A percentile compares a stretch with the other conserved stretches of the same genome.
Evolutionary conservation across 2,329 filamentous ascomycete species (phyloP).

Genomic region (Cladosporium sp.): DNA sequence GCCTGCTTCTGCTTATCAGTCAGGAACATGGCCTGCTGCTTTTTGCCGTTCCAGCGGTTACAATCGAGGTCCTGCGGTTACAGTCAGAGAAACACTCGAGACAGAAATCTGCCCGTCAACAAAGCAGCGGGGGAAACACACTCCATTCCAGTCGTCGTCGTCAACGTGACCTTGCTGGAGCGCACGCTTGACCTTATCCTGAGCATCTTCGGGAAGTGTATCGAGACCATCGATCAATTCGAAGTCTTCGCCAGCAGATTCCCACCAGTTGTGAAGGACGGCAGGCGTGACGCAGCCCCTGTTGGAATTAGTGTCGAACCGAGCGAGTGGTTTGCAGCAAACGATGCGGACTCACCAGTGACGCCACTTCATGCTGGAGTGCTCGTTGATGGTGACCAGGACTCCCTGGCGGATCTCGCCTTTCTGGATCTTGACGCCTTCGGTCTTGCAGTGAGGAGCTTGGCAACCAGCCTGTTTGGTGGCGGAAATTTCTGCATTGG

Average conservation of each 20-base stretch:
- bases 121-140: slow-evolving; percentile 45
- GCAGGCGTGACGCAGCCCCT: slow-evolving; percentile 88
- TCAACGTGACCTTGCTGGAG: slow-evolving; percentile 76
- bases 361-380: slow-evolving; percentile 69
- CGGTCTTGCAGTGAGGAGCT: slow-evolving; percentile 67
- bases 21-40: slow-evolving; percentile 30
- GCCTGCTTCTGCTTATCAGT: slow-evolving; percentile 29
- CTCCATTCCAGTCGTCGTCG: slow-evolving; percentile 82
- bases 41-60: slow-evolving; percentile 61
- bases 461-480: slow-evolving; percentile 72
- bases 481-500: slow-evolving; percentile 59
- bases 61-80: slow-evolving; percentile 62
- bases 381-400: slow-evolving; percentile 60
- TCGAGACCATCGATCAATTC: slow-evolving; percentile 76
- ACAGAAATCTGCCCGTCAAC: not conserved
- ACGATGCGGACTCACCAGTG: slow-evolving; percentile 65
- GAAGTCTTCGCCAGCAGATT: slow-evolving; percentile 55
- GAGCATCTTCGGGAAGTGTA: slow-evolving; percentile 63
- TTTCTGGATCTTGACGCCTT: slow-evolving; percentile 65
- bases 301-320: not conserved
- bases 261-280: slow-evolving; percentile 63
- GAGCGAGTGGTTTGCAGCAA: not conserved
- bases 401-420: slow-evolving; percentile 73
- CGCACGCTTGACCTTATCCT: slow-evolving; percentile 70
- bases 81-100: not conserved